Percentiles rank a stretch among this genome's conserved stretches.
These are phyloP conservation scores for Trichaptum fuscoviolaceum DNA, from an alignment of 768 basidiomycete species.

Conservation along the genomic window DNA sequence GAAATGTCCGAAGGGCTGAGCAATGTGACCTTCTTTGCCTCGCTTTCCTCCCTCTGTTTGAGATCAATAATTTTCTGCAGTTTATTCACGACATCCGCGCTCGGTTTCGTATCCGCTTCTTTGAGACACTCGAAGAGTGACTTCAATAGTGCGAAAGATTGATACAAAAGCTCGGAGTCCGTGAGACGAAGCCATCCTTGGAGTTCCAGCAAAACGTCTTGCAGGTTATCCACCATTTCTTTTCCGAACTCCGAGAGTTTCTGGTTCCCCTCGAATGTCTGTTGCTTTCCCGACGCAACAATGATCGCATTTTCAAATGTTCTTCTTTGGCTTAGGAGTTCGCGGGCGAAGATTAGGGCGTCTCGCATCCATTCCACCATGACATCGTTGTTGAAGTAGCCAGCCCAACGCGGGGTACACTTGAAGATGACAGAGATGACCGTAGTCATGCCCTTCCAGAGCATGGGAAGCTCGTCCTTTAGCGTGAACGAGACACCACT, in stretches of 20 bases:
- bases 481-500: conserved; percentile 28
- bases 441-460: conserved; percentile 82
- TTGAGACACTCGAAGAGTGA: conserved; percentile 74
- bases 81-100: conserved; percentile 52
- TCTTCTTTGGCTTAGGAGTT: conserved; percentile 76
- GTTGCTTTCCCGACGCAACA: conserved; percentile 25
- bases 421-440: conserved; percentile 82
- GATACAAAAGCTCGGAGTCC: conserved; percentile 86
- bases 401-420: conserved; percentile 78
- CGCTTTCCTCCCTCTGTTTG: conserved; percentile 28
- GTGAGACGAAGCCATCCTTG: conserved; percentile 88
- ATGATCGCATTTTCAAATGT: conserved; percentile 70
- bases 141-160: conserved; percentile 80
- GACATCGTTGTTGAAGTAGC: conserved; percentile 68
- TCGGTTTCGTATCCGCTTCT: conserved; percentile 51
- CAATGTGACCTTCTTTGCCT: conserved; percentile 43
- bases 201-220: conserved; percentile 74
- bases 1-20: conserved; percentile 54
- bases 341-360: conserved; percentile 87
- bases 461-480: conserved; percentile 42
- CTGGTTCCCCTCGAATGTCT: conserved; percentile 17
- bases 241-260: conserved; percentile 58
- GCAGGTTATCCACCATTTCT: conserved; percentile 73
- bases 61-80: conserved; percentile 56
- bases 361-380: conserved; percentile 99